Conservation (phyloP, 1,284 basidiomycete species). For the Cryptococcus depauperatus region DNA sequence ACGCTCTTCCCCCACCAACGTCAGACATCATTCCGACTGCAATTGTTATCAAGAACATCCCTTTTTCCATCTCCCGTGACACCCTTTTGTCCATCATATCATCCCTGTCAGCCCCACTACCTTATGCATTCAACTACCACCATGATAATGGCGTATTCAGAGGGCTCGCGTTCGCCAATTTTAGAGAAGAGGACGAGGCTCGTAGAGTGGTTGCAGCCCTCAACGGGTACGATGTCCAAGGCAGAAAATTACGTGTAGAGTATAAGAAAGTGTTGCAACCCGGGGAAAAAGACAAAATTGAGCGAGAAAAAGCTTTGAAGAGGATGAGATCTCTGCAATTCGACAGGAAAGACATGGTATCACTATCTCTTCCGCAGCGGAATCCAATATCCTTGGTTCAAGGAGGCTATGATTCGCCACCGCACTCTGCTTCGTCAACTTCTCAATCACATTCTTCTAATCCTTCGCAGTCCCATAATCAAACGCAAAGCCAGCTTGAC, state of each 20-base stretch:
- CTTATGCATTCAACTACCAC: constrained; percentile 99
- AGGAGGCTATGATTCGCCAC: constrained; percentile 36
- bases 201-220: constrained; percentile 92
- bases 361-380: constrained; percentile 14
- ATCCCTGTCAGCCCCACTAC: constrained; percentile 86
- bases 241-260: constrained; percentile 96
- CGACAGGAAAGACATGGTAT: constrained; percentile 47
- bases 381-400: constrained; percentile 4
- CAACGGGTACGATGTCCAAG: constrained; percentile 75
- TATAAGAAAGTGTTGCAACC: constrained; percentile 99
- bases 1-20: constrained; percentile 13
- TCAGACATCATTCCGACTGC: constrained; percentile 82
- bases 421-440: constrained; percentile 47
- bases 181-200: constrained; percentile 81
- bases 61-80: constrained; percentile 94
- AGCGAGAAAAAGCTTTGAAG: constrained; percentile 96
- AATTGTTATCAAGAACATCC: constrained; percentile 99
- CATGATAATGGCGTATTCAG: constrained; percentile 94
- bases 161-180: constrained; percentile 97
- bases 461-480: constrained; percentile 25
- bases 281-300: constrained; percentile 97
- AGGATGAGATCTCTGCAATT: constrained; percentile 95
- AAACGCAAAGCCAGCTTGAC: constrained; percentile 63
- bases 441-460: constrained; percentile 25
- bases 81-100: constrained; percentile 94